Evolutionary conservation across 75 land plant species (phyloP), one percentile per base, ranked within the genome.

Genomic region (Isoetes taiwanensis): DNA sequence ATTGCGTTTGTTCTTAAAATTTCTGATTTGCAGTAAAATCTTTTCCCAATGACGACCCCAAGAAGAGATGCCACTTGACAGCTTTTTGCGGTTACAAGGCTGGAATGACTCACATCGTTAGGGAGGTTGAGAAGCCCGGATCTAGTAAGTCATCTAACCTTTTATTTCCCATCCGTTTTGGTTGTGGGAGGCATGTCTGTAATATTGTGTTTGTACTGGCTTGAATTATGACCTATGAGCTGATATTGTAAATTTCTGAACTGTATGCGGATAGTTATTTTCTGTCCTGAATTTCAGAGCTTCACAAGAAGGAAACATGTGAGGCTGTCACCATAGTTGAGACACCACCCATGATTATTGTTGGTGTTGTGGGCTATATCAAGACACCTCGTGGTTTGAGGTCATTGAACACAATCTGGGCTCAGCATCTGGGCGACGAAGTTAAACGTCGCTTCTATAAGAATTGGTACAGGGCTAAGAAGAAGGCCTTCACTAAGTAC

Each of bases 71-170:
- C 58, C 76, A 74, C 28, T 64, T 84, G 34, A 87, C 94, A 20
- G 84, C 94, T 6, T 84, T 87, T 41, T 59, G 83, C 1, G 94
- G 94, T n/a, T 87, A 87, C 76, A 87, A 87, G 58, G 94, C 94
- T 61, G 94, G 94, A 3, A 87, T 87, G 94, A 87, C 94, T n/a
- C 94, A 87, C 67, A 83, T 87, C 52, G 84, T 83, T 3, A 17
- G 56, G 30, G 56, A 54, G 30, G 56, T 54, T 23, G 56, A 54
- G 56, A 54, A 54, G 56, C 56, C n/a, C 5, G 56, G 56, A 54
- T 54, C 56, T n/a, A 54, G 88, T 84, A 52, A 74, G 84, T 59
- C 24, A 24, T 20, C 30, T 11, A 11, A 12, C 52, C 19, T 19
- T 48, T 14, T 48, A 8, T 19, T 46, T 8, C 19, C 50, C 5